phyloP scores from a whole-genome alignment of 345 rosid genomes.

The Eucalyptus albens region DNA sequence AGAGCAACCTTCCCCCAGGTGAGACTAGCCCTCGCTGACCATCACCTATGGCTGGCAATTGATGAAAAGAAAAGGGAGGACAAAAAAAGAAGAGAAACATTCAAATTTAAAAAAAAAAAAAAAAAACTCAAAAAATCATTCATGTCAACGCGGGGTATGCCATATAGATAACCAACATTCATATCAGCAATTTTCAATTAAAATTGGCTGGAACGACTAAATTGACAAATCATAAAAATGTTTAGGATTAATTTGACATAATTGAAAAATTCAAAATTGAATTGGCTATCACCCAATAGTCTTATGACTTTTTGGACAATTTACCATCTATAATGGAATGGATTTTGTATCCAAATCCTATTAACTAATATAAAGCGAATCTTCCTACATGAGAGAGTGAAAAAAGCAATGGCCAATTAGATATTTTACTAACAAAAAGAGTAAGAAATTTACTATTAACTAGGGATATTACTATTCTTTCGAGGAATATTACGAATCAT shows the following conservation, averaged over 20 bases:
- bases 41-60: background rate
- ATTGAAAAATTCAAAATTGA: no score
- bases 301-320: background rate
- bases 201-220: background rate
- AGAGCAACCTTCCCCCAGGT: fast-evolving
- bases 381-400: background rate
- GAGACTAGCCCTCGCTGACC: background rate
- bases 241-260: background rate
- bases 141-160: fast-evolving
- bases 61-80: background rate
- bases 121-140: no score
- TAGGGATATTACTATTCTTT: background rate
- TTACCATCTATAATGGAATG: background rate
- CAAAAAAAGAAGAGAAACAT: no score
- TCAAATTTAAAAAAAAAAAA: no score
- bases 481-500: background rate
- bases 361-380: background rate
- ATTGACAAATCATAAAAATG: background rate
- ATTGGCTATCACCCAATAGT: background rate
- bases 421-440: background rate
- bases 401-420: background rate
- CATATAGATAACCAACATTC: no score
- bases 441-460: background rate
- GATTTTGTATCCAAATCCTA: background rate
- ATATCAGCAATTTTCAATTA: no score